Evolutionary conservation across 495 filamentous ascomycete species (phyloP).

Genomic region (Penicillium steckii): DNA sequence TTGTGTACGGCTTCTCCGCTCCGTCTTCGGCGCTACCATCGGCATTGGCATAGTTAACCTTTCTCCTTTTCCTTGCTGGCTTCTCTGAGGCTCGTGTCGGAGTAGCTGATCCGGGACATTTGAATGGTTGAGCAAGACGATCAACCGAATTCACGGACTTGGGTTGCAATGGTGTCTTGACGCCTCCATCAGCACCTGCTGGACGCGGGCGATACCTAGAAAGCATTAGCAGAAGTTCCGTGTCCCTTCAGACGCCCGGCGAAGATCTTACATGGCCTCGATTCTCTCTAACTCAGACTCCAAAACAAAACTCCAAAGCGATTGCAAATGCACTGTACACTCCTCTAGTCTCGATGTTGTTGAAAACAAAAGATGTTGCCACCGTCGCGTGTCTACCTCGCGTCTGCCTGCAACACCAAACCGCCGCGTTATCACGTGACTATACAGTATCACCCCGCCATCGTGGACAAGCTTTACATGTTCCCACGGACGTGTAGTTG

Average conservation of each 20-base stretch:
- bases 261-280: not conserved
- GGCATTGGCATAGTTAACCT: conserved; percentile 84
- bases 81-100: conserved; percentile 71
- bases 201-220: conserved; percentile 47
- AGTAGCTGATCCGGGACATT: conserved; percentile 82
- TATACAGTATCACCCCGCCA: not conserved
- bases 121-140: conserved; percentile 82
- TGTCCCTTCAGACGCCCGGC: not conserved
- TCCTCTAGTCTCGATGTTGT: not conserved
- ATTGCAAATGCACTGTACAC: conserved; percentile 7
- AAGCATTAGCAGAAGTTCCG: conserved; percentile 2
- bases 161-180: conserved; percentile 36
- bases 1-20: conserved; percentile 79
- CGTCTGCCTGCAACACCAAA: conserved; percentile 38
- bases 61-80: conserved; percentile 81
- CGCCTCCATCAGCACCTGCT: conserved; percentile 25
- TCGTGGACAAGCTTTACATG: not conserved
- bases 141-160: conserved; percentile 58
- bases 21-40: conserved; percentile 66
- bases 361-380: conserved; percentile 2
- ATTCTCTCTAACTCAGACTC: too few relatives aligned
- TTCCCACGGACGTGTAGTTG: not conserved
- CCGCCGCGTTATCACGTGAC: conserved; percentile 37
- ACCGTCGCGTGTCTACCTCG: conserved; percentile 29
- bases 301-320: not conserved